These are phyloP conservation scores for Monosporascus sp. DNA, from an alignment of 2,329 filamentous ascomycete species.

Conservation along the genomic window DNA sequence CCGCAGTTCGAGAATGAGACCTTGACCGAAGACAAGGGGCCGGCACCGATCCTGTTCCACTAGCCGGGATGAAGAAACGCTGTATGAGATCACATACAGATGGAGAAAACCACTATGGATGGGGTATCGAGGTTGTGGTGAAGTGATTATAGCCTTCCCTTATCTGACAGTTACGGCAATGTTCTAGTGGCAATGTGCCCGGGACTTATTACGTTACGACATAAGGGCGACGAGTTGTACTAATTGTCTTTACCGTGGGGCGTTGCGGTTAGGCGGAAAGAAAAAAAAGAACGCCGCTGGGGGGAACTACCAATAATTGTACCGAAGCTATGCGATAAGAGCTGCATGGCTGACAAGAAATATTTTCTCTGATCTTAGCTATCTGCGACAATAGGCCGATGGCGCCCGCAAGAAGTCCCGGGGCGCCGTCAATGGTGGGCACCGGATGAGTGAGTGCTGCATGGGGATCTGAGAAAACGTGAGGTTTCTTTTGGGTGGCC, in stretches of 20 bases:
- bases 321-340: neutral
- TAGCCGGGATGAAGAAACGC: slow-evolving; percentile 3
- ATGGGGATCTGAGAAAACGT: no score
- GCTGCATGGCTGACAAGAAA: neutral
- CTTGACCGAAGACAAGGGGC: slow-evolving; percentile 13
- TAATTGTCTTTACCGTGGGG: neutral
- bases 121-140: neutral
- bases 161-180: no score
- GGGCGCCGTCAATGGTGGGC: no score
- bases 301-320: neutral
- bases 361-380: neutral
- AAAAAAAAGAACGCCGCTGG: no score
- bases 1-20: slow-evolving; percentile 23
- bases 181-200: no score
- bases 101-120: neutral
- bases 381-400: neutral
- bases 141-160: neutral
- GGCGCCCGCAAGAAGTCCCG: no score
- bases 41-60: slow-evolving; percentile 20
- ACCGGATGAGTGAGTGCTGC: no score
- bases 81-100: no score
- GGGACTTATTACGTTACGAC: neutral
- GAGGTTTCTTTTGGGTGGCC: no score
- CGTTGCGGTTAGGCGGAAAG: neutral
- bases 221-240: no score